A percentile compares a stretch with the other conserved stretches of the same genome.
These are phyloP conservation scores for Rosa hybrid DNA, from an alignment of 331 rosid genomes.

Conservation along the genomic window DNA sequence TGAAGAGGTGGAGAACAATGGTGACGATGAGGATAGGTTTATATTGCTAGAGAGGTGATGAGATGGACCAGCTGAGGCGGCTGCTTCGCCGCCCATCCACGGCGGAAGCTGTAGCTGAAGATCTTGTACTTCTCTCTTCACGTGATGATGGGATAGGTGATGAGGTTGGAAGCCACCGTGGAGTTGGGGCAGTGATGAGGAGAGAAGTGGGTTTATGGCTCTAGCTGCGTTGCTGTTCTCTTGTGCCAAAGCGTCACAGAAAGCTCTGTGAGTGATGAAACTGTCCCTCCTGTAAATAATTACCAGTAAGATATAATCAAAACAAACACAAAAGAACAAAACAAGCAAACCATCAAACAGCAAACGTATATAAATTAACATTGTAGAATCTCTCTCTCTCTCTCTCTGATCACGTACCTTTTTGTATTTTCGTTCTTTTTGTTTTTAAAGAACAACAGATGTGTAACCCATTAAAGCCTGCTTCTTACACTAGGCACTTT, in stretches of 20 bases:
- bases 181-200: slow-evolving; percentile 39
- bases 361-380: neutral
- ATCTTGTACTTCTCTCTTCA: slow-evolving; percentile 43
- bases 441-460: slow-evolving; percentile 11
- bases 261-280: slow-evolving; percentile 80
- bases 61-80: neutral
- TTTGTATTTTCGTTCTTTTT: slow-evolving; percentile 24
- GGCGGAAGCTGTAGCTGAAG: slow-evolving; percentile 30
- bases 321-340: slow-evolving; percentile 39
- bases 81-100: slow-evolving; percentile 12
- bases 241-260: slow-evolving; percentile 75
- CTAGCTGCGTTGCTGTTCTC: slow-evolving; percentile 35
- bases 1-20: slow-evolving; percentile 20
- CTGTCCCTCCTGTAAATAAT: slow-evolving; percentile 63
- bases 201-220: slow-evolving; percentile 40
- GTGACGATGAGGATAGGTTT: slow-evolving; percentile 21
- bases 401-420: neutral
- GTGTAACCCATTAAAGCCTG: slow-evolving; percentile 20
- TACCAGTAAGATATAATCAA: neutral
- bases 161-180: slow-evolving; percentile 25
- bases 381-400: slow-evolving; percentile 11
- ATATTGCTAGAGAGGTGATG: slow-evolving; percentile 3
- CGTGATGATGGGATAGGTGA: slow-evolving; percentile 18
- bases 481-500: neutral
- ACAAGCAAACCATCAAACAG: slow-evolving; percentile 15